These are phyloP conservation scores for Schrenkiella parvula DNA, from an alignment of 345 rosid species.

Conservation along the genomic window DNA sequence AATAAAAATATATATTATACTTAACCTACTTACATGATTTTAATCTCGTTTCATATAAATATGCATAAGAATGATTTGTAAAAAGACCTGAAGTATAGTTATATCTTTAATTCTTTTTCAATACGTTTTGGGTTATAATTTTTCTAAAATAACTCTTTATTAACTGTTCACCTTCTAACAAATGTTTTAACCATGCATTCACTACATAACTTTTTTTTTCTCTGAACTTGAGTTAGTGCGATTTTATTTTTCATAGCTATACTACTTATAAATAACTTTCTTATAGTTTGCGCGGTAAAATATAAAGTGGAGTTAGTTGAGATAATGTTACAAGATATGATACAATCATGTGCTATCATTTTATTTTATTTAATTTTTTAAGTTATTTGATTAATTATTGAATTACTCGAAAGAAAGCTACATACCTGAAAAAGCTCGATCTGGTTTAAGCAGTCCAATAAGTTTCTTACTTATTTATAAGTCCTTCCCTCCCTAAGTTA, in stretches of 20 bases:
- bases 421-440: conserved; percentile 32
- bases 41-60: background rate
- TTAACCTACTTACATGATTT: background rate
- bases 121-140: background rate
- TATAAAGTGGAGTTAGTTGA: conserved; percentile 26
- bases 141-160: background rate
- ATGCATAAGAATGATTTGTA: background rate
- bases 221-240: background rate
- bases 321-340: conserved; percentile 25
- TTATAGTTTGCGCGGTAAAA: conserved; percentile 9
- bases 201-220: background rate
- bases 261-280: background rate
- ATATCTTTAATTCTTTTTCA: background rate
- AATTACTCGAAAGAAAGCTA: conserved; percentile 25
- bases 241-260: background rate
- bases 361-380: background rate
- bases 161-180: background rate
- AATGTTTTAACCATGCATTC: background rate
- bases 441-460: conserved; percentile 21
- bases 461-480: conserved; percentile 13
- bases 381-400: conserved; percentile 21
- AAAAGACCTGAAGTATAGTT: background rate
- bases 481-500: conserved; percentile 19
- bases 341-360: conserved; percentile 31
- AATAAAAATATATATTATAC: background rate